A percentile compares a stretch with the other conserved stretches of the same genome.
Conservation (phyloP, 306 rosid species). For the Spatholobus suberectus region DNA sequence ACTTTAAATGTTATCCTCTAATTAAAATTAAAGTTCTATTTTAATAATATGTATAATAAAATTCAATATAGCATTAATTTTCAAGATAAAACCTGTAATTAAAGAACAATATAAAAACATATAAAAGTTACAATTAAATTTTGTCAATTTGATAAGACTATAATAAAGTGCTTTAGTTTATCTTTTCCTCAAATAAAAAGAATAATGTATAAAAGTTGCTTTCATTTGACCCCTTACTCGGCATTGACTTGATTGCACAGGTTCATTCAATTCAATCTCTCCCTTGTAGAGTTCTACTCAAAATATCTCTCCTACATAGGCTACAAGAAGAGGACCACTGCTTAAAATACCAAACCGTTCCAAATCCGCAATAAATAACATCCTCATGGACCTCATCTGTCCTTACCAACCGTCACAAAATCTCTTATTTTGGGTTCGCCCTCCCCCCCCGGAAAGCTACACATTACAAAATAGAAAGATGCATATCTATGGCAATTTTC, state of each 20-base stretch:
- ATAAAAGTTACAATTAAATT: background rate
- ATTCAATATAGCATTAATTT: background rate
- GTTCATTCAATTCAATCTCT: background rate
- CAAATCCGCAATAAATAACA: slow-evolving; percentile 6
- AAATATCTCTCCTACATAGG: background rate
- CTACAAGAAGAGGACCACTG: background rate
- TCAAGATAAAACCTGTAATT: background rate
- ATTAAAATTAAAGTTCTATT: too few relatives aligned
- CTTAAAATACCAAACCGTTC: slow-evolving; percentile 12
- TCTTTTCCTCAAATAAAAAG: background rate
- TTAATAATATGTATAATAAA: too few relatives aligned
- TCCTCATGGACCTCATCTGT: background rate
- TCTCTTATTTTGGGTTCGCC: background rate
- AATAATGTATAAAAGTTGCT: background rate
- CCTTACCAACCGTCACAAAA: slow-evolving; percentile 27
- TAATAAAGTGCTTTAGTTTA: background rate
- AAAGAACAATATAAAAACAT: background rate
- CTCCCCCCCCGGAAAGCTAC: too few relatives aligned
- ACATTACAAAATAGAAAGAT: background rate
- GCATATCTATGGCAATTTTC: background rate
- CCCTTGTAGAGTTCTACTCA: too few relatives aligned
- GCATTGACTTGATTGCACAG: background rate
- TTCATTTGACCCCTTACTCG: background rate
- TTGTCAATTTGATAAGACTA: background rate
- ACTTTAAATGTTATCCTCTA: too few relatives aligned